These are phyloP conservation scores for Cladophialophora carrionii DNA, from an alignment of 2,329 filamentous ascomycete species.

Conservation along the genomic window DNA sequence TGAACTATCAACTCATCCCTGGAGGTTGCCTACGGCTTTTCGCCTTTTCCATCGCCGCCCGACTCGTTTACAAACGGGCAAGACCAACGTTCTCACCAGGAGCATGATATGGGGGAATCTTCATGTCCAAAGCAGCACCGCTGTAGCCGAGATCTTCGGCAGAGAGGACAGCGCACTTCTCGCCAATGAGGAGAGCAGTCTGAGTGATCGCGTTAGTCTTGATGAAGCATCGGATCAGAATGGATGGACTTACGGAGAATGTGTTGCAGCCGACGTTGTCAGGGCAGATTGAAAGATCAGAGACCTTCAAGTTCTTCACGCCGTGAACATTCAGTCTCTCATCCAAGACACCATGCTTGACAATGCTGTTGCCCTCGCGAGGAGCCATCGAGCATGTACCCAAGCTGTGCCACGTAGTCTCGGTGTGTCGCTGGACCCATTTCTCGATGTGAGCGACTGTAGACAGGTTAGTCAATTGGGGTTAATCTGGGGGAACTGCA, in stretches of 20 bases:
- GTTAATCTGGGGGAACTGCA: not conserved
- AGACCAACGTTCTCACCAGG: slow-evolving; percentile 42
- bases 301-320: slow-evolving; percentile 75
- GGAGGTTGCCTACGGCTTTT: not conserved
- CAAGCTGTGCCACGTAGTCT: slow-evolving; percentile 73
- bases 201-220: slow-evolving; percentile 50
- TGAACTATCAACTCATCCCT: not conserved
- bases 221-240: not conserved
- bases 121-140: slow-evolving; percentile 75
- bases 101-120: slow-evolving; percentile 65
- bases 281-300: slow-evolving; percentile 74
- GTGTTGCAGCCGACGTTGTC: slow-evolving; percentile 76
- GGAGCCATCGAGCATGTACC: slow-evolving; percentile 78
- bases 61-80: slow-evolving; percentile 39
- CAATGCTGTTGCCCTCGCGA: slow-evolving; percentile 74
- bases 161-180: slow-evolving; percentile 71
- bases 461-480: slow-evolving; percentile 15
- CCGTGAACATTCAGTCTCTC: slow-evolving; percentile 78
- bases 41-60: not conserved
- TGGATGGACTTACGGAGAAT: slow-evolving; percentile 48
- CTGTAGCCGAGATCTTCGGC: slow-evolving; percentile 76
- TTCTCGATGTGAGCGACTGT: slow-evolving; percentile 64
- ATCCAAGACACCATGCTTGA: slow-evolving; percentile 77
- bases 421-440: slow-evolving; percentile 71
- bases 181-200: slow-evolving; percentile 73